Conservation (phyloP, 257 asterid genomes). For the Penstemon barbatus region DNA sequence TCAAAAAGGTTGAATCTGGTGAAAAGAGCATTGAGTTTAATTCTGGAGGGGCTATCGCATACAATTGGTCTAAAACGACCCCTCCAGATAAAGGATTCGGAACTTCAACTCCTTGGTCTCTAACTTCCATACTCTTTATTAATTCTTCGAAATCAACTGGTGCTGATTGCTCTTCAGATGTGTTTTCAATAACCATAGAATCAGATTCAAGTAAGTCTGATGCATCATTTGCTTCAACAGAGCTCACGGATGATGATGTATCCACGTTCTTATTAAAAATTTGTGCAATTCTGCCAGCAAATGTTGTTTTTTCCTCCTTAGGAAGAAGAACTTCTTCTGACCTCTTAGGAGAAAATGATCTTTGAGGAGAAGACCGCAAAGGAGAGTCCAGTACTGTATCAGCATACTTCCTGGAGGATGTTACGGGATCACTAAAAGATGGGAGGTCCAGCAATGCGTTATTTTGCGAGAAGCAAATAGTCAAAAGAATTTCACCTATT, state of each 20-base stretch:
- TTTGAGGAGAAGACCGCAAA: constrained; percentile 49
- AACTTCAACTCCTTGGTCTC: constrained; percentile 62
- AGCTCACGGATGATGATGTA: constrained; percentile 44
- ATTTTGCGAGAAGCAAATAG: constrained; percentile 18
- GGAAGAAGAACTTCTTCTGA: constrained; percentile 53
- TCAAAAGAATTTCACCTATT: constrained; percentile 49
- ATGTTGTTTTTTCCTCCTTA: constrained; percentile 66
- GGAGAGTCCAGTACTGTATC: constrained; percentile 46
- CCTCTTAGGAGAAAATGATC: constrained; percentile 61
- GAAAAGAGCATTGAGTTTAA: constrained; percentile 76
- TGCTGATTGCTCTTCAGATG: constrained; percentile 51
- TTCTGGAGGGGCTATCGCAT: constrained; percentile 60
- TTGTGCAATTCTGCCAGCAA: constrained; percentile 83
- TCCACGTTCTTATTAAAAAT: constrained; percentile 77
- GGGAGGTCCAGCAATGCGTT: constrained; percentile 46
- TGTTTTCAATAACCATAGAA: constrained; percentile 38
- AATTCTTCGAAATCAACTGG: constrained; percentile 65
- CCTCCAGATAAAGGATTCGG: constrained; percentile 80
- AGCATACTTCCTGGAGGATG: constrained; percentile 42
- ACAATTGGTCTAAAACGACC: constrained; percentile 69
- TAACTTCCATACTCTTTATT: constrained; percentile 60
- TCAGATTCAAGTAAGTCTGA: constrained; percentile 53
- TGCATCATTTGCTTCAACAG: constrained; percentile 48
- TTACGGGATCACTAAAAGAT: constrained; percentile 38
- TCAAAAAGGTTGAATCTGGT: constrained; percentile 59